Percentiles rank a stretch among this genome's conserved stretches.
phyloP scores from a whole-genome alignment of 2,329 filamentous ascomycete genomes.

The Fusarium sp. region DNA sequence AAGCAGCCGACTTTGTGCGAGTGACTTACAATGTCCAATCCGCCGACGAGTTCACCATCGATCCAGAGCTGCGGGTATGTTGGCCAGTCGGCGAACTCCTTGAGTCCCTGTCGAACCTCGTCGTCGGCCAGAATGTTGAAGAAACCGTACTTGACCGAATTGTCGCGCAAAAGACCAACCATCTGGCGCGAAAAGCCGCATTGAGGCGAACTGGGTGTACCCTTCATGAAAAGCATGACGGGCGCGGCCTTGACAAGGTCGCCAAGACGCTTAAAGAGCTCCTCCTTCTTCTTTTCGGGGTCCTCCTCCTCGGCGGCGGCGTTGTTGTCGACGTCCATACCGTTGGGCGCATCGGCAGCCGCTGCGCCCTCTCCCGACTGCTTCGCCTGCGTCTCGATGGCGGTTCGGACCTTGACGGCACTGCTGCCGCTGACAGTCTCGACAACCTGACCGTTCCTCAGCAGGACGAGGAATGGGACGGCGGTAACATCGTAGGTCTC shows the following conservation, averaged over 20 bases:
- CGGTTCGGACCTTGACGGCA: slow-evolving; percentile 80
- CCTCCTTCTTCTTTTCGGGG: slow-evolving; percentile 74
- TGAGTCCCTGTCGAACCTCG: slow-evolving; percentile 93
- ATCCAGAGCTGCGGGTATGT: slow-evolving; percentile 97
- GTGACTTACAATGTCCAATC: slow-evolving; percentile 87
- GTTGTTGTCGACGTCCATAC: slow-evolving; percentile 50
- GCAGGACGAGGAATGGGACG: slow-evolving; percentile 88
- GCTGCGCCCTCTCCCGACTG: slow-evolving; percentile 48
- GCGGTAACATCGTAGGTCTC: slow-evolving; percentile 94
- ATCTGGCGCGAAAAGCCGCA: slow-evolving; percentile 94
- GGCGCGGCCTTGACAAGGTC: slow-evolving; percentile 94
- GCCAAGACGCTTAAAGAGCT: slow-evolving; percentile 78
- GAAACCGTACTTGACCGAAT: slow-evolving; percentile 94
- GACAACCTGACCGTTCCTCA: slow-evolving; percentile 76
- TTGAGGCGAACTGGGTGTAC: slow-evolving; percentile 84
- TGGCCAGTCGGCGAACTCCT: slow-evolving; percentile 98
- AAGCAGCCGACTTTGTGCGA: background rate
- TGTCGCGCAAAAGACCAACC: slow-evolving; percentile 84
- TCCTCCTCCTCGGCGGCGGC: slow-evolving; percentile 58
- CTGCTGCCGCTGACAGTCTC: slow-evolving; percentile 92
- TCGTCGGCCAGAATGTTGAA: slow-evolving; percentile 99
- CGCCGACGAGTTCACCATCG: slow-evolving; percentile 87
- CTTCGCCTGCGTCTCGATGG: slow-evolving; percentile 82
- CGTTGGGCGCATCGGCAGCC: slow-evolving; percentile 47
- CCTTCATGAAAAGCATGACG: slow-evolving; percentile 99